Conservation (phyloP, 768 basidiomycete genomes). For the Infundibulicybe gibba region DNA sequence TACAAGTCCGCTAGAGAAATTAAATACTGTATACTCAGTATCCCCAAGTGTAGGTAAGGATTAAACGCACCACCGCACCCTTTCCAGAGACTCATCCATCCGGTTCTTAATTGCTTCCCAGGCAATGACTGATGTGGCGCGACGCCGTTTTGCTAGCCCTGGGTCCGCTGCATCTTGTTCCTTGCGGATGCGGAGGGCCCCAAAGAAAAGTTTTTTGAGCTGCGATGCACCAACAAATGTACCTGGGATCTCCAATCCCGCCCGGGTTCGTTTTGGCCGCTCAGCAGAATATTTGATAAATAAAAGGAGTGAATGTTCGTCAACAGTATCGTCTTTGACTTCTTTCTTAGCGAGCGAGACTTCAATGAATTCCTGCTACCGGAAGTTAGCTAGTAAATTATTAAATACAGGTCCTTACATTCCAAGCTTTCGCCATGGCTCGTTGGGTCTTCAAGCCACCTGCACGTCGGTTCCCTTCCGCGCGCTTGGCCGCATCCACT, state of each 20-base stretch:
- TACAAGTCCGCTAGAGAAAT: conserved; percentile 13
- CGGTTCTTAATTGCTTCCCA: conserved; percentile 20
- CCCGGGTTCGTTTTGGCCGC: conserved; percentile 13
- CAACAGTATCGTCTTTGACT: conserved; percentile 21
- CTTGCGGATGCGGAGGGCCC: conserved; percentile 22
- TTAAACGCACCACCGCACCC: conserved; percentile 5
- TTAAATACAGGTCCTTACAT: conserved; percentile 10
- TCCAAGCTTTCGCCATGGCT: conserved; percentile 15
- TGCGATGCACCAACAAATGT: conserved; percentile 26
- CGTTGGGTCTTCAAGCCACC: conserved; percentile 21
- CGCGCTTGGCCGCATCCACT: conserved; percentile 13
- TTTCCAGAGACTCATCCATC: conserved; percentile 21
- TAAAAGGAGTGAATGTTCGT: conserved; percentile 22
- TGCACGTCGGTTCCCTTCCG: conserved; percentile 16
- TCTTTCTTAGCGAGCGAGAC: conserved; percentile 4
- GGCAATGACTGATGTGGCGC: conserved; percentile 16
- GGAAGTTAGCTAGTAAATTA: neutral
- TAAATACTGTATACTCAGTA: no score
- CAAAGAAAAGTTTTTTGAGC: conserved; percentile 25
- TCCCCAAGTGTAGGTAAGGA: neutral
- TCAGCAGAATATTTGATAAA: conserved; percentile 20
- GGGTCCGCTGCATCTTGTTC: conserved; percentile 21
- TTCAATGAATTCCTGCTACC: neutral
- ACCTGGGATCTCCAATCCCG: conserved; percentile 17
- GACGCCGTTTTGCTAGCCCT: conserved; percentile 8